A percentile compares a stretch with the other conserved stretches of the same genome.
phyloP scores from a whole-genome alignment of 495 filamentous ascomycete species.

The Delitschia confertaspora region DNA sequence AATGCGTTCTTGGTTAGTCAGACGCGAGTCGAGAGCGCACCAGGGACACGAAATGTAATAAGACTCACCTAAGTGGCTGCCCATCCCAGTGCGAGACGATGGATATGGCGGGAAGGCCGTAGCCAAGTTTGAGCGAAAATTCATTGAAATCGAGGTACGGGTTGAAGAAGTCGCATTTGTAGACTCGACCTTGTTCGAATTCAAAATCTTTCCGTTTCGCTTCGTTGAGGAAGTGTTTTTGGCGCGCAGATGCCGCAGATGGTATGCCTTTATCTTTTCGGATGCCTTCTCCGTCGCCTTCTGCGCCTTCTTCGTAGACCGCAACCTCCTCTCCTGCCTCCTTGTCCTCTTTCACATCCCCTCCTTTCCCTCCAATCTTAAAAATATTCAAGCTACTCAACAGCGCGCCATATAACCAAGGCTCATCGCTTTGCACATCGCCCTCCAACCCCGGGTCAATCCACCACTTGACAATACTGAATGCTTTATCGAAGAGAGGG shows the following conservation, averaged over 20 bases:
- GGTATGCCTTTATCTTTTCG: slow-evolving; percentile 27
- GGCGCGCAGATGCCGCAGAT: slow-evolving; percentile 22
- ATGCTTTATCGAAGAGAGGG: slow-evolving; percentile 69
- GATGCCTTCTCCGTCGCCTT: slow-evolving; percentile 47
- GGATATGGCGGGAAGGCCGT: slow-evolving; percentile 74
- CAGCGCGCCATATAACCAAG: slow-evolving; percentile 71
- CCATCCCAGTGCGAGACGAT: slow-evolving; percentile 77
- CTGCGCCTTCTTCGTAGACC: slow-evolving; percentile 57
- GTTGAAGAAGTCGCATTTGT: slow-evolving; percentile 80
- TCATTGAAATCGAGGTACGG: slow-evolving; percentile 76
- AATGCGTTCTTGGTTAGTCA: slow-evolving; percentile 47
- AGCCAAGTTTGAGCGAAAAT: slow-evolving; percentile 68
- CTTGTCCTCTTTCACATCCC: neutral
- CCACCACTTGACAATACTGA: slow-evolving; percentile 75
- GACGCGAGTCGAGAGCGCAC: slow-evolving; percentile 5
- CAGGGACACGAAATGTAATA: neutral
- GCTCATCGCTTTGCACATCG: slow-evolving; percentile 74
- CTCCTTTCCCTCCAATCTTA: slow-evolving; percentile 46
- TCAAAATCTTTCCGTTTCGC: slow-evolving; percentile 41
- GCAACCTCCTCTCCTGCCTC: slow-evolving; percentile 38
- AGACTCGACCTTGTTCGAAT: slow-evolving; percentile 52
- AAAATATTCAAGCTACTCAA: slow-evolving; percentile 66
- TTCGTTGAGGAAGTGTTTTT: slow-evolving; percentile 31
- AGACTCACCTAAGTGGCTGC: slow-evolving; percentile 41
- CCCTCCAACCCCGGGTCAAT: slow-evolving; percentile 81